Evolutionary conservation across 2,329 filamentous ascomycete genomes (phyloP), one percentile per base, ranked within the genome.

Genomic region (Fusarium piperis): DNA sequence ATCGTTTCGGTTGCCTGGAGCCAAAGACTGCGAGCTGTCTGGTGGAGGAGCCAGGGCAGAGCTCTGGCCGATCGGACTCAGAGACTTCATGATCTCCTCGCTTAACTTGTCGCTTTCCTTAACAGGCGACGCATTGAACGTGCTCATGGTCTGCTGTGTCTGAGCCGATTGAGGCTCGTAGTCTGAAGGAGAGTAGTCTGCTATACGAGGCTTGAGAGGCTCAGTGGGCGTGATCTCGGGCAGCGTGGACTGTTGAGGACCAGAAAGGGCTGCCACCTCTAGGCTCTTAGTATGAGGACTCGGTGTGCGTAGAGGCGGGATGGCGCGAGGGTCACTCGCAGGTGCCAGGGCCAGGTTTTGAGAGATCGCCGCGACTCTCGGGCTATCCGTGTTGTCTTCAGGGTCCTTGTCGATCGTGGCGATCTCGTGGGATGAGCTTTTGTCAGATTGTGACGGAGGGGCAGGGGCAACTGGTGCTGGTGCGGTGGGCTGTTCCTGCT

Each of bases 1-100:
- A 39, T 68, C 71, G 12, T 62, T 66, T 10, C 67, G 64, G 5
- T 59, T 68, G 5, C 67, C 70, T 7, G 74, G 62, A n/a, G 73
- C 57, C 10, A 77, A 66, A 13, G 64, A 64, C 26, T 71, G 65
- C 8, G 67, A 51, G 20, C 67, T 70, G 10, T 73, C 70, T 15
- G 63, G 67, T 18, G 65, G 62, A 30, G 70, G 62, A 26, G 62
- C 36, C 2, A 75, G 62, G 7, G 65, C 44, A 38, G 75, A 46
- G 32, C 51, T 69, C 16, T 66, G 64, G 15, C 81, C 81, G 13
- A 83, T 78, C 0, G 90, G 87, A 61, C 86, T 90, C 3, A 95
- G 83, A 44, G 90, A 92, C 64, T 88, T 89, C 59, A 94, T 89
- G 61, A 95, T 95, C 74, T 95, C 93, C 65, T 93, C 91, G 30